Percentiles rank a stretch among this genome's conserved stretches.
Conservation (phyloP, 305 asterid species). For the Fraxinus baroniana region DNA sequence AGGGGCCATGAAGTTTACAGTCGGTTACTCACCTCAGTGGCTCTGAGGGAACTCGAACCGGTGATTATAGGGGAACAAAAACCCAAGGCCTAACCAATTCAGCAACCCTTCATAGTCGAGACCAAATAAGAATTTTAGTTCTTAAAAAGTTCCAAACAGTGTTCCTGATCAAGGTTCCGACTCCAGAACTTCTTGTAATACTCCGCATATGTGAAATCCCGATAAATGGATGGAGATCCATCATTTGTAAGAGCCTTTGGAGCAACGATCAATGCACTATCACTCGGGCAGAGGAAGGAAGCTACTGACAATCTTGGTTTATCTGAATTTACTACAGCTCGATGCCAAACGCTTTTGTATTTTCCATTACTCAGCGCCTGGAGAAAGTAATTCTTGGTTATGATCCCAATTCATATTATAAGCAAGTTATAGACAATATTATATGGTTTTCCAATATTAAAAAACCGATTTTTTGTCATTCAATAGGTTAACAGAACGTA, state of each 20-base stretch:
- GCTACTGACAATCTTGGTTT: constrained; percentile 70
- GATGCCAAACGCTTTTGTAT: constrained; percentile 80
- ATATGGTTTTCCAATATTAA: background rate
- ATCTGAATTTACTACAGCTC: constrained; percentile 70
- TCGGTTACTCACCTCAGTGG: no score
- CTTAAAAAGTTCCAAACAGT: constrained; percentile 74
- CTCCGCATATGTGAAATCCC: constrained; percentile 68
- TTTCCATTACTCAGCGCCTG: constrained; percentile 78
- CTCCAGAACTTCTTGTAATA: constrained; percentile 90
- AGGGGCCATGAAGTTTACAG: no score
- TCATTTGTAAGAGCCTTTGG: constrained; percentile 52
- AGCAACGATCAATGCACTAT: constrained; percentile 56
- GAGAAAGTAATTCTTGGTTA: background rate
- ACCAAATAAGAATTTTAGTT: constrained; percentile 28
- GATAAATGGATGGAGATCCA: constrained; percentile 42
- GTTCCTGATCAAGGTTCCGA: constrained; percentile 71
- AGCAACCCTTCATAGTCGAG: background rate
- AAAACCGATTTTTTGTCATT: background rate
- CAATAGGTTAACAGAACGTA: background rate
- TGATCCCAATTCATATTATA: background rate
- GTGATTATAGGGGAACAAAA: no score
- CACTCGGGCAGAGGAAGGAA: constrained; percentile 80
- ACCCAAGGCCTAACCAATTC: no score
- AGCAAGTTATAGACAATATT: background rate
- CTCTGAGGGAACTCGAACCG: no score